phyloP scores from a whole-genome alignment of 345 rosid species.

The Eucalyptus marginata region DNA sequence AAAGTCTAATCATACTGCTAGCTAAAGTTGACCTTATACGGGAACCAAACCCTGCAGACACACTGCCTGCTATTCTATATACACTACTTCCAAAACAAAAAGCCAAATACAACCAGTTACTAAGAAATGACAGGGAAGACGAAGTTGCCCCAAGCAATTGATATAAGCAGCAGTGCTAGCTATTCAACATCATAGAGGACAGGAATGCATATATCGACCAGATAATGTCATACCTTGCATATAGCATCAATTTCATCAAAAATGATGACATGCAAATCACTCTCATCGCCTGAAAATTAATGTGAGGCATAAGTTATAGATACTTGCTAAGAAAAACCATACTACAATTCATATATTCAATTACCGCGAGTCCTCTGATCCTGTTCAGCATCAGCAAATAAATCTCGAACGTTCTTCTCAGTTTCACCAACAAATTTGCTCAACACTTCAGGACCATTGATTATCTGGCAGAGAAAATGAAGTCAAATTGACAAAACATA shows the following conservation, averaged over 20 bases:
- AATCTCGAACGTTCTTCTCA: conserved; percentile 89
- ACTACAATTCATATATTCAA: neutral
- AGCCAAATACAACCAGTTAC: neutral
- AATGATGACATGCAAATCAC: conserved; percentile 94
- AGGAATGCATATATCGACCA: neutral
- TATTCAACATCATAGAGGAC: neutral
- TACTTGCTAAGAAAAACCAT: neutral
- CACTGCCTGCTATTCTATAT: neutral
- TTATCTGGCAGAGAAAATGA: conserved; percentile 35
- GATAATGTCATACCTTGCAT: conserved; percentile 65
- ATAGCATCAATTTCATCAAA: conserved; percentile 99
- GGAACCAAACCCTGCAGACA: neutral
- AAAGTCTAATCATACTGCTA: neutral
- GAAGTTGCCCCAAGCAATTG: neutral
- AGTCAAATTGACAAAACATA: neutral
- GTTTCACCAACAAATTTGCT: conserved; percentile 99
- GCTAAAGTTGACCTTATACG: neutral
- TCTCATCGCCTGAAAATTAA: conserved; percentile 70
- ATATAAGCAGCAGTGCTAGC: neutral
- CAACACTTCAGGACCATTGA: conserved; percentile 96
- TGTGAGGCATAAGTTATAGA: neutral
- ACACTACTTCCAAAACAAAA: neutral
- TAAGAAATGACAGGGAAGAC: neutral
- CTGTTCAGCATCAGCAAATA: conserved; percentile 97
- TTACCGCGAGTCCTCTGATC: conserved; percentile 81